Evolutionary conservation across 495 filamentous ascomycete species (phyloP).

Genomic region (Aspergillus coremiiformis): DNA sequence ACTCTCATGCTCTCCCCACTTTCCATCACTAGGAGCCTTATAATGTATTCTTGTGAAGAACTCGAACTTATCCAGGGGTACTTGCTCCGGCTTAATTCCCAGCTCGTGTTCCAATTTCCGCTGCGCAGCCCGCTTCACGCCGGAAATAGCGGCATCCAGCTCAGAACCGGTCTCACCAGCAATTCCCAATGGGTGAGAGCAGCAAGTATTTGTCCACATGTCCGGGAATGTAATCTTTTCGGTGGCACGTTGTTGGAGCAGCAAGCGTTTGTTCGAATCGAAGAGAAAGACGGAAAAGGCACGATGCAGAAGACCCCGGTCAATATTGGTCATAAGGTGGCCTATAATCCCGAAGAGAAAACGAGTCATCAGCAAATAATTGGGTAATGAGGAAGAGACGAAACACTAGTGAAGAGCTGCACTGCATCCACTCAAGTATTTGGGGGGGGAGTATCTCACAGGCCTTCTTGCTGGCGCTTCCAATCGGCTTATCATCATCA

Average conservation of each 20-base stretch:
- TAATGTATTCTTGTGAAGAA: constrained; percentile 98
- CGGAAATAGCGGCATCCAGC: constrained; percentile 68
- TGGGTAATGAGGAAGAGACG: neutral
- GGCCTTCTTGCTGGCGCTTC: constrained; percentile 95
- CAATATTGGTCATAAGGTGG: constrained; percentile 97
- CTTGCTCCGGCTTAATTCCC: constrained; percentile 82
- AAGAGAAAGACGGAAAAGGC: constrained; percentile 98
- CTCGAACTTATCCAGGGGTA: constrained; percentile 84
- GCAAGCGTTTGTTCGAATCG: constrained; percentile 75
- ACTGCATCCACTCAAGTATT: neutral
- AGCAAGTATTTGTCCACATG: constrained; percentile 99
- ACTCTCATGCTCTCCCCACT: constrained; percentile 99
- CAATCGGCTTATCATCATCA: constrained; percentile 86
- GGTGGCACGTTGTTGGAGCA: constrained; percentile 89
- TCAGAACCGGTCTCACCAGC: constrained; percentile 84
- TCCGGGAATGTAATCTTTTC: constrained; percentile 99
- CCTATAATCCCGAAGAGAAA: constrained; percentile 40
- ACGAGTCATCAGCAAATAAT: neutral
- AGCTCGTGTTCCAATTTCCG: constrained; percentile 92
- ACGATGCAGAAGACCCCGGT: constrained; percentile 88
- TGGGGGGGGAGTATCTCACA: constrained; percentile 50
- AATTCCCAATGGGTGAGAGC: constrained; percentile 90
- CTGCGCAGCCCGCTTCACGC: constrained; percentile 84
- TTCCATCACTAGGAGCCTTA: constrained; percentile 91
- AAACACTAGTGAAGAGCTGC: neutral